These are phyloP conservation scores for Eutrema japonicum DNA, from an alignment of 345 rosid species.

Conservation along the genomic window DNA sequence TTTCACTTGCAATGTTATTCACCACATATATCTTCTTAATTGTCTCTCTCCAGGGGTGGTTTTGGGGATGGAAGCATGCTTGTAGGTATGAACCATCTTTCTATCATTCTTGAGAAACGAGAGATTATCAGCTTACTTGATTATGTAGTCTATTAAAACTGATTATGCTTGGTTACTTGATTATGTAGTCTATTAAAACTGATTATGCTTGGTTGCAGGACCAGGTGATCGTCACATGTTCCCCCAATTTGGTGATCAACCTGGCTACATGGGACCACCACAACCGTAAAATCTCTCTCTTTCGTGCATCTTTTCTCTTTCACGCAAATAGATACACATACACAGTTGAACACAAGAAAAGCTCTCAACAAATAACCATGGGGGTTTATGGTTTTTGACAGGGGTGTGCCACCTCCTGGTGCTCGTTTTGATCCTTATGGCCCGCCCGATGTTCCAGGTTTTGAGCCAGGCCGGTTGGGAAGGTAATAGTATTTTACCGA, in stretches of 20 bases:
- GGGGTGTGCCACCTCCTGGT: conserved; percentile 90
- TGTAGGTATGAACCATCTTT: conserved; percentile 55
- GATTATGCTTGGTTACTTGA: conserved; percentile 34
- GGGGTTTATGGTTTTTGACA: conserved; percentile 40
- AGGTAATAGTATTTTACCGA: conserved; percentile 52
- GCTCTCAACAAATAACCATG: neutral
- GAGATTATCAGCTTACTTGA: conserved; percentile 8
- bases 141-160: conserved; percentile 4
- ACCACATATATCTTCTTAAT: conserved; percentile 1
- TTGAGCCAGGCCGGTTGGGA: conserved; percentile 70
- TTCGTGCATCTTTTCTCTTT: conserved; percentile 4
- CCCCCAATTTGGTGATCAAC: conserved; percentile 51
- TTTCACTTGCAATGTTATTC: conserved; percentile 6
- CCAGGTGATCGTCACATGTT: conserved; percentile 73
- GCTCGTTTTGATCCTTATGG: conserved; percentile 95
- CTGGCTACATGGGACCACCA: conserved; percentile 49
- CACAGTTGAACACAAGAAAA: conserved; percentile 9
- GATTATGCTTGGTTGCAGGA: conserved; percentile 56
- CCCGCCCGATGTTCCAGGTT: conserved; percentile 69
- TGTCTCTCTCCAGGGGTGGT: conserved; percentile 56
- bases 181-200: conserved; percentile 3
- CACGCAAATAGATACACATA: neutral
- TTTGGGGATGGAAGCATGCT: conserved; percentile 70
- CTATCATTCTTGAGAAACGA: conserved; percentile 8
- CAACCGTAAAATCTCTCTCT: conserved; percentile 56